Base-by-base conservation (phyloP, 768 basidiomycete genomes). In the Naganishia friedmannii region DNA sequence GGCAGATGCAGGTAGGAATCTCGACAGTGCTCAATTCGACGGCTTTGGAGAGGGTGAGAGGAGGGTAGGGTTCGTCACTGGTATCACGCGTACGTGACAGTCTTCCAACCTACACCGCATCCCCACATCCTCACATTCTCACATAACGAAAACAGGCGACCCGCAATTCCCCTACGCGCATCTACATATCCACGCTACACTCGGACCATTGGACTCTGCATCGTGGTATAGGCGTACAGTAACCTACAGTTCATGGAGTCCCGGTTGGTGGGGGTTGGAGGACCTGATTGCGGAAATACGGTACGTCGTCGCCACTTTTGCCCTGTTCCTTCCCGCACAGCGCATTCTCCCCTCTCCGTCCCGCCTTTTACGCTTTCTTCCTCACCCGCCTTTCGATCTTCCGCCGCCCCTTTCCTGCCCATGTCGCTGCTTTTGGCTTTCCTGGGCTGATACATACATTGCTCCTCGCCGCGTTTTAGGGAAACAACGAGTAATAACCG, bases 31-130 rank as follows among this genome's bases (percentile, higher is more conserved):
- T 53, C 23, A 39, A n/a, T 19, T 66, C 65, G 17, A 60, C 23
- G 39, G 46, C 70, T 54, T 69, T 71, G n/a, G 73, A 57, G 54
- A 71, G 73, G 73, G 72, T 68, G 67, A 60, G 21, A 26, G 67
- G 58, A 26, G 51, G 55, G 39, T 55, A 17, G 60, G 56, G 46
- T 51, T 69, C 57, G 13, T 69, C 37, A 58, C 58, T 23, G 68
- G 68, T 3, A n/a, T 58, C 6, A 19, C 58, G n/a, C 68, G 68
- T 69, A 48, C 45, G 68, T 53, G 7, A 12, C 34, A 5, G 15
- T 17, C n/a, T 17, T 65, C 9, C n/a, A n/a, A n/a, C n/a, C n/a
- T n/a, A n/a, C n/a, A n/a, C n/a, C n/a, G n/a, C n/a, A n/a, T n/a
- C n/a, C n/a, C n/a, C n/a, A n/a, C n/a, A n/a, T n/a, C n/a, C n/a